A percentile compares a stretch with the other conserved stretches of the same genome.
Evolutionary conservation across 176 grass and related monocot genomes (phyloP).

Genomic region (Musa schizocarpa): DNA sequence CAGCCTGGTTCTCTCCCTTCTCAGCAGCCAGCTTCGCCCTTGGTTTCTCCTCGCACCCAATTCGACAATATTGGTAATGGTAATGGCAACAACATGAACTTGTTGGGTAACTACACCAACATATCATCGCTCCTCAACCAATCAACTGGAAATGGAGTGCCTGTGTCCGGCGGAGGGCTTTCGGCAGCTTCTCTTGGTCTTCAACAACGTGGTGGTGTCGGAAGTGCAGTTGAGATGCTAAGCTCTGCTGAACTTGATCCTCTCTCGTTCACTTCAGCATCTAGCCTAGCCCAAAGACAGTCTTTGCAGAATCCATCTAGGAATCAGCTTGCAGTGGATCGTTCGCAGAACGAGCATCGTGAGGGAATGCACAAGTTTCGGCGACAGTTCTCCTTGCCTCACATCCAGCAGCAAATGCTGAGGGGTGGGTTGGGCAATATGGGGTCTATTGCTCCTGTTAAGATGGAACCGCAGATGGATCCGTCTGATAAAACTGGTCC

Average conservation of each 20-base stretch:
- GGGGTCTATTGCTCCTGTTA: conserved; percentile 38
- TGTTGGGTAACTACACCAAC: conserved; percentile 58
- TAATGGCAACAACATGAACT: neutral
- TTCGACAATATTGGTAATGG: conserved; percentile 34
- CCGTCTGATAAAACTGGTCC: conserved; percentile 38
- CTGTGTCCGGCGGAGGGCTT: conserved; percentile 28
- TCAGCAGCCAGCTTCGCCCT: conserved; percentile 55
- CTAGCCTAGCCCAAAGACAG: neutral
- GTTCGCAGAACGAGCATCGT: conserved; percentile 31
- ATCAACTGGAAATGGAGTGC: conserved; percentile 26
- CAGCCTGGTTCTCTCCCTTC: conserved; percentile 16
- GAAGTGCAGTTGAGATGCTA: conserved; percentile 26
- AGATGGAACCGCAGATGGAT: conserved; percentile 52
- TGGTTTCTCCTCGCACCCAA: conserved; percentile 54
- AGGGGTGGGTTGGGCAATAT: conserved; percentile 46
- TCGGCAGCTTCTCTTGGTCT: conserved; percentile 25
- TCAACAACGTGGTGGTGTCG: conserved; percentile 43
- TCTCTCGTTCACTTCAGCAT: conserved; percentile 35
- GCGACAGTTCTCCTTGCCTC: conserved; percentile 29
- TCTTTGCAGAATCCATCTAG: conserved; percentile 34
- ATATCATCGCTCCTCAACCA: conserved; percentile 56
- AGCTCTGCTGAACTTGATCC: conserved; percentile 28
- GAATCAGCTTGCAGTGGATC: conserved; percentile 32
- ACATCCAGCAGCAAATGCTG: conserved; percentile 46
- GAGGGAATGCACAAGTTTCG: conserved; percentile 27